Base-by-base conservation (phyloP, 1,139 yeast species). In the Hemisphaericaspora xylofermentans region DNA sequence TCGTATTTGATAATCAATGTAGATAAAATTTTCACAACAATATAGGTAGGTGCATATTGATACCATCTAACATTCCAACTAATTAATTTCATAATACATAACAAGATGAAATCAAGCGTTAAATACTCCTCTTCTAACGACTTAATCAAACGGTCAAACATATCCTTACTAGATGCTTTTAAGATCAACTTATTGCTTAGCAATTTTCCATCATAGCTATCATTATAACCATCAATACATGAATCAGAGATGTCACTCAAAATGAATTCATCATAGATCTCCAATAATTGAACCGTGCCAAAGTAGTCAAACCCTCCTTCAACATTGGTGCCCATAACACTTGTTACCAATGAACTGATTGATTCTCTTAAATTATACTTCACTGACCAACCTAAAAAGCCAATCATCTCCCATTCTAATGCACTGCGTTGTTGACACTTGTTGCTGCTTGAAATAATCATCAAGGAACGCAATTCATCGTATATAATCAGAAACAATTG, bases 11-110 rank as follows among this genome's bases (percentile, higher is more conserved):
- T 41, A 26, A 64, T 55, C 28, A 71, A 52, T 43, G 65, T 66
- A 21, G 52, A 50, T 28, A 71, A 46, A 6, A 66, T 54, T 38
- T 60, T 61, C 14, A 54, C 50, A 14, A 68, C 55, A 43, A 68
- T 51, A 44, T 64, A 55, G 39, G 57, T 59, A 1, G 75, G 74
- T 26, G 58, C 46, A 43, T 61, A 64, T 45, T 68, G 67, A 50
- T 70, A 69, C 77, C 77, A 71, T 31, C 76, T 56, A 26, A 66
- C 49, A 43, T 68, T 59, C 72, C 74, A 71, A 46, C 72, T 63
- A 13, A 64, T 54, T 28, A 67, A 46, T 46, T 61, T 66, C 58
- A 69, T 56, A 34, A 71, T 43, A 38, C 59, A 57, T 26, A 70
- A 54, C 25, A 71, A 50, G 2, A 71, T 52, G 36, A 65, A 65